Percentiles rank a stretch among this genome's conserved stretches.
These are phyloP conservation scores for Oryza punctata DNA, from an alignment of 176 grass and related monocot species.

Conservation along the genomic window DNA sequence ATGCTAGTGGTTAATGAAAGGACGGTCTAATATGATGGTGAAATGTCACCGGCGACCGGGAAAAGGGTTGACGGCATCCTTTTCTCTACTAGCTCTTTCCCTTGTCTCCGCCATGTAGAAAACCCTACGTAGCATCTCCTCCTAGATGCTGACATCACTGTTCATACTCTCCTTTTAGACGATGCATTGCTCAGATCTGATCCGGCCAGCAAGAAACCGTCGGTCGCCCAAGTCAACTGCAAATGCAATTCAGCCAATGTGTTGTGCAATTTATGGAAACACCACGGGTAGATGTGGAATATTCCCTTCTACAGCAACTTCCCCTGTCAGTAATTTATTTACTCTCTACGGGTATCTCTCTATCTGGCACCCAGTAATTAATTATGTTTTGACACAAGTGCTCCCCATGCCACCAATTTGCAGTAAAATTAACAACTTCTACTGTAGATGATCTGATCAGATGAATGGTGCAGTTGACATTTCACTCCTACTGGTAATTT, in stretches of 20 bases:
- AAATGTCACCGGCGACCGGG: no score
- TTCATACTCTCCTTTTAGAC: neutral
- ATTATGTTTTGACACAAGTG: neutral
- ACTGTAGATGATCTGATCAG: neutral
- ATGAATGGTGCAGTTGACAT: neutral
- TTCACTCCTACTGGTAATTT: neutral
- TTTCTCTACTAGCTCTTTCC: neutral
- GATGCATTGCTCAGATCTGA: neutral
- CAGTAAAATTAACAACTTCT: neutral
- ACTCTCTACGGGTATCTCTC: neutral
- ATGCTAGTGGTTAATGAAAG: no score
- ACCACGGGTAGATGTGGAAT: neutral
- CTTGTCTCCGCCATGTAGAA: neutral
- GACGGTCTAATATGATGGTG: no score
- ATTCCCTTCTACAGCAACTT: neutral
- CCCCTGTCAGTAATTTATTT: neutral
- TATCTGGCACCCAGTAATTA: neutral
- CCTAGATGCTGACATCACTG: neutral
- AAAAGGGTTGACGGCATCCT: neutral
- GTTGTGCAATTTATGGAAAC: neutral
- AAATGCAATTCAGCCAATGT: neutral
- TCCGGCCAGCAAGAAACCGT: neutral
- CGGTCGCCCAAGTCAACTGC: neutral
- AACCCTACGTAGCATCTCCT: neutral
- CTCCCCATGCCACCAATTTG: neutral